phyloP scores from a whole-genome alignment of 2,329 filamentous ascomycete species.

The Westerdykella aurantiaca region DNA sequence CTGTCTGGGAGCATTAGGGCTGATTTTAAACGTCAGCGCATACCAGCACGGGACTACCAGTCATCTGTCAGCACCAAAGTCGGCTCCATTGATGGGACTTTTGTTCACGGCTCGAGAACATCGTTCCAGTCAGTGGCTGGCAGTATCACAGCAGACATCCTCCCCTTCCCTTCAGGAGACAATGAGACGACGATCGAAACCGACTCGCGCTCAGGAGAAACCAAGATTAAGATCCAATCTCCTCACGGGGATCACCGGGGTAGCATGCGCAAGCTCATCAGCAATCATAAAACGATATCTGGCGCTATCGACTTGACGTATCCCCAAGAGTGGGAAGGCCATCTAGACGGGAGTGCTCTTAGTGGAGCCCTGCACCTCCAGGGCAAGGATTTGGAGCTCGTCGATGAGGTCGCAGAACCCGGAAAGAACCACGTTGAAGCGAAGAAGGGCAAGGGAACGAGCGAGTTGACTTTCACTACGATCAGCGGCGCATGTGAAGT shows the following conservation, averaged over 20 bases:
- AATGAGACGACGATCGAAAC: slow-evolving; percentile 29
- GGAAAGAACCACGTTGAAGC: slow-evolving; percentile 33
- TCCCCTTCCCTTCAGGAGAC: slow-evolving; percentile 31
- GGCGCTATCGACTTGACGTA: slow-evolving; percentile 36
- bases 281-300: slow-evolving; percentile 33
- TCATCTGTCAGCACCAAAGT: slow-evolving; percentile 35
- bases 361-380: slow-evolving; percentile 36
- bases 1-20: slow-evolving; percentile 36
- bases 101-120: slow-evolving; percentile 39
- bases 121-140: slow-evolving; percentile 35
- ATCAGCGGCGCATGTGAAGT: slow-evolving; percentile 30
- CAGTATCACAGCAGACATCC: slow-evolving; percentile 32
- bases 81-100: slow-evolving; percentile 35
- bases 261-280: slow-evolving; percentile 24
- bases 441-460: slow-evolving; percentile 35
- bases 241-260: slow-evolving; percentile 25
- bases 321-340: slow-evolving; percentile 40
- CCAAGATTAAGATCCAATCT: slow-evolving; percentile 26
- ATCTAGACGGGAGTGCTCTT: slow-evolving; percentile 32
- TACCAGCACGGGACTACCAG: slow-evolving; percentile 40
- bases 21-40: slow-evolving; percentile 29
- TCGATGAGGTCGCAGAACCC: slow-evolving; percentile 15
- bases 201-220: slow-evolving; percentile 31
- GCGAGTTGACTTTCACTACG: slow-evolving; percentile 31
- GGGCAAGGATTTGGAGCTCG: slow-evolving; percentile 35